These are phyloP conservation scores for Aureobasidium subglaciale DNA, from an alignment of 2,329 filamentous ascomycete genomes.

Conservation along the genomic window DNA sequence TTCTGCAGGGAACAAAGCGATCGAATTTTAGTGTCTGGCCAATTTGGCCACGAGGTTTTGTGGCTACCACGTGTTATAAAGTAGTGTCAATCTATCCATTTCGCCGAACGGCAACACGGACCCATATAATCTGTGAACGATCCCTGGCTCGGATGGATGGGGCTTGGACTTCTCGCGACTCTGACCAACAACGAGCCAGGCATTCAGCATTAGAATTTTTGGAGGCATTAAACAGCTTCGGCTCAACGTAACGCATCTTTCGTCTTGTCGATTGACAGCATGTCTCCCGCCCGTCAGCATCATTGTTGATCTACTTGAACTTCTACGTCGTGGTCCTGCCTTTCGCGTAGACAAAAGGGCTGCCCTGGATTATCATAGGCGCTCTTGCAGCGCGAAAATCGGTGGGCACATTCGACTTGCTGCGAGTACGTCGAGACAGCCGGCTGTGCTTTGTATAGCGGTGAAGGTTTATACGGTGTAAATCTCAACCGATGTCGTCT, in stretches of 20 bases:
- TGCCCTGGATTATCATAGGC: too few species aligned
- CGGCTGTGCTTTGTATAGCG: background rate
- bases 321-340: constrained; percentile 1
- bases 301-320: background rate
- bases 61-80: constrained; percentile 5
- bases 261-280: background rate
- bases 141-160: background rate
- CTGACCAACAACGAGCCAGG: background rate
- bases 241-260: background rate
- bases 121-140: background rate
- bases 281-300: background rate
- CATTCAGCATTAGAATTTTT: background rate
- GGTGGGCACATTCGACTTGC: background rate
- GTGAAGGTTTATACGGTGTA: background rate
- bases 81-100: constrained; percentile 7
- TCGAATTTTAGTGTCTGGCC: constrained; percentile 6
- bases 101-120: background rate
- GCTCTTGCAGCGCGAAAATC: too few species aligned
- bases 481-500: constrained; percentile 12
- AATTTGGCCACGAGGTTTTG: background rate
- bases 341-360: background rate
- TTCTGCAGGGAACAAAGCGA: background rate
- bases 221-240: background rate
- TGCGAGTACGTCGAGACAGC: background rate
- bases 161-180: background rate